Conservation (phyloP, 2,329 filamentous ascomycete species). For the Coniochaeta prunicola region DNA sequence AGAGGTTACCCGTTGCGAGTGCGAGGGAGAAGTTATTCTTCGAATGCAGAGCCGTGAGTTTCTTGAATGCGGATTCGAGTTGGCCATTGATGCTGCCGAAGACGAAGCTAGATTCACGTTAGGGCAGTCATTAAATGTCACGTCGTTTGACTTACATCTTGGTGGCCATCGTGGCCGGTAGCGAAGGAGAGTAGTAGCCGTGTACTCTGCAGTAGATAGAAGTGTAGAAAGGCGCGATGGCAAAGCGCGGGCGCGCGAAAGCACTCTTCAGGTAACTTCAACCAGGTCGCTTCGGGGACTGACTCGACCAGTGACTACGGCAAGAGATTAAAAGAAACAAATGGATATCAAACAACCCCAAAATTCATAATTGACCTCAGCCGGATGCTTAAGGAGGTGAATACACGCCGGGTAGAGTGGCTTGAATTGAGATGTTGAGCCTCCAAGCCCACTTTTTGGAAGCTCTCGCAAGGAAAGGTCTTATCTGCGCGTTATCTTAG, state of each 20-base stretch:
- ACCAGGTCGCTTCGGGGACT: not conserved
- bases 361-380: too few species aligned
- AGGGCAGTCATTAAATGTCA: not conserved
- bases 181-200: not conserved
- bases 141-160: not conserved
- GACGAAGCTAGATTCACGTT: slow-evolving; percentile 52
- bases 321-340: not conserved
- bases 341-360: not conserved
- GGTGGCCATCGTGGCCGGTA: not conserved
- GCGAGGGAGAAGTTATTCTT: slow-evolving; percentile 88
- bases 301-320: not conserved
- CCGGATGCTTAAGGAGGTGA: not conserved
- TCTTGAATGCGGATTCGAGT: slow-evolving; percentile 68
- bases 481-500: not conserved
- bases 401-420: too few species aligned
- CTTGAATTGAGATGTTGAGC: not conserved
- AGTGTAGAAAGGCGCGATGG: not conserved
- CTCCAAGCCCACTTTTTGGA: not conserved
- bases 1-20: slow-evolving; percentile 78
- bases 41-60: slow-evolving; percentile 69
- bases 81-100: slow-evolving; percentile 78
- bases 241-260: not conserved
- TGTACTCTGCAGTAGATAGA: not conserved
- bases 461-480: not conserved
- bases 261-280: not conserved